Conservation (phyloP, 1,139 yeast species). For the Scheffersomyces cryptocercus region DNA sequence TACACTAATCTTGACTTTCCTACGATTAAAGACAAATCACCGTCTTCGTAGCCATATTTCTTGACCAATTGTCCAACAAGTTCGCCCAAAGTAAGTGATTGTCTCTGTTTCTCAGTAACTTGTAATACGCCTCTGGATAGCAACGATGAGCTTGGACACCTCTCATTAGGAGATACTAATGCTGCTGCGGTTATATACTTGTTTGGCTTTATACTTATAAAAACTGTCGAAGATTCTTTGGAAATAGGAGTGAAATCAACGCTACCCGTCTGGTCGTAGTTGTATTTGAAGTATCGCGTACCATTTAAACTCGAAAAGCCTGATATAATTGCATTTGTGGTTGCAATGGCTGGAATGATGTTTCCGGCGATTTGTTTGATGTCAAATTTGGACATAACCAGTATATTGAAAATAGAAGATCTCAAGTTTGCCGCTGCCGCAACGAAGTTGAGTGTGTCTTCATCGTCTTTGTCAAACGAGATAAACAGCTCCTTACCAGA, state of each 20-base stretch:
- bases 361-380: constrained; percentile 95
- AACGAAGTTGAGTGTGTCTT: constrained; percentile 85
- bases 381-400: constrained; percentile 76
- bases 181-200: constrained; percentile 67
- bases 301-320: constrained; percentile 73
- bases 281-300: constrained; percentile 54
- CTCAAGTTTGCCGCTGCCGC: constrained; percentile 86
- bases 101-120: constrained; percentile 15
- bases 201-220: constrained; percentile 68
- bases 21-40: constrained; percentile 63
- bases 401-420: constrained; percentile 71
- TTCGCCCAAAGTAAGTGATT: constrained; percentile 30
- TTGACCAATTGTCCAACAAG: constrained; percentile 46
- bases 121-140: constrained; percentile 47
- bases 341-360: constrained; percentile 97
- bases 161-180: constrained; percentile 60
- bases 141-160: constrained; percentile 75
- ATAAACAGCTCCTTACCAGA: constrained; percentile 45
- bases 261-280: constrained; percentile 17
- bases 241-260: constrained; percentile 18
- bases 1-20: constrained; percentile 65
- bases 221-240: constrained; percentile 49
- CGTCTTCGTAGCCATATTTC: constrained; percentile 63
- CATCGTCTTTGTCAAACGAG: constrained; percentile 93
- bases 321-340: constrained; percentile 93